Conservation (phyloP, 225 moss, liverwort and hornwort genomes). For the Sphagnum contortum region DNA sequence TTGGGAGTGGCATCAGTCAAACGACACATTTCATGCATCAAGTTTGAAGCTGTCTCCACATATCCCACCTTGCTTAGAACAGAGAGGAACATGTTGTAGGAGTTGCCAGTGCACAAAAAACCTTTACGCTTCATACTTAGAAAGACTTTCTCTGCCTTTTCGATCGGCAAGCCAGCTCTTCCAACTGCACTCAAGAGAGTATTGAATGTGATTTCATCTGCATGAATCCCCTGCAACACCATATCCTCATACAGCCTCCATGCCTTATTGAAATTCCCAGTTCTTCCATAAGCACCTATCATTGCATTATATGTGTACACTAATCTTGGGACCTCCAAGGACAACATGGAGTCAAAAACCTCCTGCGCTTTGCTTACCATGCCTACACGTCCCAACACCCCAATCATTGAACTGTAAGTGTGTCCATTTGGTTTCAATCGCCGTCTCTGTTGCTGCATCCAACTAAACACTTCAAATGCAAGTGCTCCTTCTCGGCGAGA, state of each 20-base stretch:
- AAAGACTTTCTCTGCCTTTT: conserved; percentile 62
- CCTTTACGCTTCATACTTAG: conserved; percentile 50
- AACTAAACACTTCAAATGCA: conserved; percentile 64
- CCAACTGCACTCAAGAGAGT: conserved; percentile 66
- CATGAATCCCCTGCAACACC: conserved; percentile 41
- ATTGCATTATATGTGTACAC: conserved; percentile 74
- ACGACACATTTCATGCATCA: conserved; percentile 64
- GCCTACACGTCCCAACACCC: conserved; percentile 69
- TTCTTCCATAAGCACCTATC: conserved; percentile 66
- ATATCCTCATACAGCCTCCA: conserved; percentile 72
- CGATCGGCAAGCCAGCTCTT: conserved; percentile 41
- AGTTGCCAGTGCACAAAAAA: conserved; percentile 43
- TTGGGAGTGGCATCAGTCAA: conserved; percentile 49
- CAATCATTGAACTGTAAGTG: conserved; percentile 60
- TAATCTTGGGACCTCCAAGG: conserved; percentile 23
- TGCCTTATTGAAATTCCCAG: conserved; percentile 64
- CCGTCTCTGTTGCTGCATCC: conserved; percentile 83
- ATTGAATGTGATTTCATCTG: conserved; percentile 80
- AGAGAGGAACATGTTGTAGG: conserved; percentile 70
- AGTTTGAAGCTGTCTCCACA: conserved; percentile 31
- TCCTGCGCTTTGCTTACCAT: conserved; percentile 60
- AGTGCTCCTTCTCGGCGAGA: conserved; percentile 22
- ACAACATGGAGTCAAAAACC: conserved; percentile 45
- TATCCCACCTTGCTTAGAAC: conserved; percentile 48
- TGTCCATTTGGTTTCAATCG: conserved; percentile 74